A percentile compares a stretch with the other conserved stretches of the same genome.
phyloP scores from a whole-genome alignment of 495 filamentous ascomycete genomes.

The Tuber calosporum region DNA sequence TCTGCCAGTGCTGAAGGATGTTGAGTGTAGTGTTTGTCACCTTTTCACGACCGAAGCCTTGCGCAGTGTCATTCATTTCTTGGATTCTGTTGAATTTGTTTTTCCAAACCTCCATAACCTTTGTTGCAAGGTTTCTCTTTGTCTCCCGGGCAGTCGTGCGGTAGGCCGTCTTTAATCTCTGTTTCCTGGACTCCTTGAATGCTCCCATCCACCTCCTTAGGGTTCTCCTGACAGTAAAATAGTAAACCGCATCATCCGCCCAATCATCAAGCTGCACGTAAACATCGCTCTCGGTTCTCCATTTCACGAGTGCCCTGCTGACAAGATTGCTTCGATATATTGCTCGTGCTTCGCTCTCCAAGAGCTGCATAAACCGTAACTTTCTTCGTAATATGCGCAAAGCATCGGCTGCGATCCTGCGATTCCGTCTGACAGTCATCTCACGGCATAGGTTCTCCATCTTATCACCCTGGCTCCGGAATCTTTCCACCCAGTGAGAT shows the following conservation, averaged over 20 bases:
- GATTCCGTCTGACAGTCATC: slow-evolving; percentile 14
- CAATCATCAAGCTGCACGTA: slow-evolving; percentile 21
- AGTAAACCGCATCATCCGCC: slow-evolving; percentile 38
- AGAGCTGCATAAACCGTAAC: neutral
- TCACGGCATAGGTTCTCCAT: slow-evolving; percentile 11
- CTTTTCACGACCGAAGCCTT: slow-evolving; percentile 4
- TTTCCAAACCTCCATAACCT: slow-evolving; percentile 18
- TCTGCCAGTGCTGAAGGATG: slow-evolving; percentile 13
- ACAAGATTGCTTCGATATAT: slow-evolving; percentile 6
- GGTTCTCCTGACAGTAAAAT: slow-evolving; percentile 28
- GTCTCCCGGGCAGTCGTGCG: slow-evolving; percentile 24
- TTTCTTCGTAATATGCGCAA: slow-evolving; percentile 6
- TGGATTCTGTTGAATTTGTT: slow-evolving; percentile 14
- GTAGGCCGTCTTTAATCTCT: slow-evolving; percentile 28
- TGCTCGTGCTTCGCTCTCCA: neutral
- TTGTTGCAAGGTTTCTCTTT: slow-evolving; percentile 24
- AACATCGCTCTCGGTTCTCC: slow-evolving; percentile 20
- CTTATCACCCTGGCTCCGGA: neutral
- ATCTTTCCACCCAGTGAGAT: slow-evolving; percentile 11
- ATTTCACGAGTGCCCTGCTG: slow-evolving; percentile 12
- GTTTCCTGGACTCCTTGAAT: slow-evolving; percentile 17
- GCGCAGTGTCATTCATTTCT: slow-evolving; percentile 9
- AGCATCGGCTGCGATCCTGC: slow-evolving; percentile 2
- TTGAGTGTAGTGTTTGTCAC: neutral
- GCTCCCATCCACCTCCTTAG: slow-evolving; percentile 29